Base-by-base conservation (phyloP, 2,329 filamentous ascomycete species). In the Aspergillus latus region DNA sequence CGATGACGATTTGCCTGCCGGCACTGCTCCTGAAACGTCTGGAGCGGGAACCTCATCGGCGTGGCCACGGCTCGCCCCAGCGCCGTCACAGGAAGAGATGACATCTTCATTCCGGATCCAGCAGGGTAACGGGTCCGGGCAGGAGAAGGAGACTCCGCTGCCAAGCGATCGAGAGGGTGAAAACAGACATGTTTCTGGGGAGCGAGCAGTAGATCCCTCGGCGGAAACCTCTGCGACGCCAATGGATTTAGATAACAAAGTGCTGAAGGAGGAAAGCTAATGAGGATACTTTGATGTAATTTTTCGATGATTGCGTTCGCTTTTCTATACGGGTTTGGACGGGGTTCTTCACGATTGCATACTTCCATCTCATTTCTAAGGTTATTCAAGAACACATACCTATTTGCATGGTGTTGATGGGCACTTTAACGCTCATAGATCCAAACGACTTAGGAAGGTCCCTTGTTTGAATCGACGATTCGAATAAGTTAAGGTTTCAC, bases 71-170 rank as follows among this genome's bases (percentile, higher is more conserved):
- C 64, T 74, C 9, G 68, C 69, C 11, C 71, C 69, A 5, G 72
- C 66, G 26, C 72, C 68, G 16, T 66, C 68, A 29, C 73, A 74
- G 59, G 69, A 74, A 32, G 71, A 74, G 28, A 63, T 73, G 49
- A 71, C 68, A 4, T 73, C 72, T 10, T 67, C 72, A 2, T 75
- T 75, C 64, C 69, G 72, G 13, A 63, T 74, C 40, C 68, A 68
- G 45, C 59, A 61, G 7, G 69, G 64, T 45, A 66, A 66, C 49
- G 67, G 67, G 10, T 66, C 65, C 29, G 59, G 60, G 2, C 56
- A 61, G 11, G 67, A 69, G 34, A 62, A 60, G 26, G 68, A 69
- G 56, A 46, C 52, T 52, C 39, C 56, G 39, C 52, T 56, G 21
- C 54, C 43, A 4, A 64, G 63, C 46, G 63, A 65, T 34, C 62